A percentile compares a stretch with the other conserved stretches of the same genome.
Conservation (phyloP, 805 yeast species). For the Zygotorulaspora florentina region DNA sequence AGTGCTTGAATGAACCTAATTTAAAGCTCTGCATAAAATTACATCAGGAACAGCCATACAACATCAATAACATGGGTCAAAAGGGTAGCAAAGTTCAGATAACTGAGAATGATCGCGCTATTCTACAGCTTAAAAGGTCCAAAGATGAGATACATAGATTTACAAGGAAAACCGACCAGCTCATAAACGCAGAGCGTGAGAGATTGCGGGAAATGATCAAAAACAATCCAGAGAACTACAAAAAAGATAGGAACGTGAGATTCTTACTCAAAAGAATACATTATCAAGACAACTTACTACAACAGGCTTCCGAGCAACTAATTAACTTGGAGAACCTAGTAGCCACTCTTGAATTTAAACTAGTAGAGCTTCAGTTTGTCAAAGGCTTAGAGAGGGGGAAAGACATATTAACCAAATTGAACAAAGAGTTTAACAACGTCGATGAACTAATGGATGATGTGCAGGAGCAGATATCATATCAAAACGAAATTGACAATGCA, state of each 20-base stretch:
- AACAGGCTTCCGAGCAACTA: slow-evolving; percentile 70
- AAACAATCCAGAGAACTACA: slow-evolving; percentile 43
- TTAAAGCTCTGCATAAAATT: neutral
- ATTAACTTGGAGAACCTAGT: slow-evolving; percentile 76
- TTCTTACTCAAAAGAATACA: slow-evolving; percentile 70
- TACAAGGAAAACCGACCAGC: slow-evolving; percentile 46
- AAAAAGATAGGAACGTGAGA: slow-evolving; percentile 51
- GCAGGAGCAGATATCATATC: slow-evolving; percentile 75
- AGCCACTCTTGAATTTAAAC: slow-evolving; percentile 78
- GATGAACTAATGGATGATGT: slow-evolving; percentile 80
- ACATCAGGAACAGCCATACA: neutral
- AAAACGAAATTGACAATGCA: slow-evolving; percentile 62
- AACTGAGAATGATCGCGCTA: slow-evolving; percentile 80
- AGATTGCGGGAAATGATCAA: slow-evolving; percentile 31
- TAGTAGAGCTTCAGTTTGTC: slow-evolving; percentile 80
- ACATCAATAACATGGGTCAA: slow-evolving; percentile 34
- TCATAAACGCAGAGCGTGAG: slow-evolving; percentile 56
- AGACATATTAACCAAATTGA: slow-evolving; percentile 65
- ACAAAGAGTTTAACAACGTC: slow-evolving; percentile 74
- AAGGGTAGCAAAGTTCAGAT: slow-evolving; percentile 51
- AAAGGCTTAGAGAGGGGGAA: slow-evolving; percentile 81
- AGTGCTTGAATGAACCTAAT: neutral
- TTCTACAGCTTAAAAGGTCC: slow-evolving; percentile 81
- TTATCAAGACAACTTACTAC: slow-evolving; percentile 71
- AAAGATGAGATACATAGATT: slow-evolving; percentile 80